Percentiles rank a stretch among this genome's conserved stretches.
These are phyloP conservation scores for Hypoxylon rubiginosum DNA, from an alignment of 2,329 filamentous ascomycete genomes.

Conservation along the genomic window DNA sequence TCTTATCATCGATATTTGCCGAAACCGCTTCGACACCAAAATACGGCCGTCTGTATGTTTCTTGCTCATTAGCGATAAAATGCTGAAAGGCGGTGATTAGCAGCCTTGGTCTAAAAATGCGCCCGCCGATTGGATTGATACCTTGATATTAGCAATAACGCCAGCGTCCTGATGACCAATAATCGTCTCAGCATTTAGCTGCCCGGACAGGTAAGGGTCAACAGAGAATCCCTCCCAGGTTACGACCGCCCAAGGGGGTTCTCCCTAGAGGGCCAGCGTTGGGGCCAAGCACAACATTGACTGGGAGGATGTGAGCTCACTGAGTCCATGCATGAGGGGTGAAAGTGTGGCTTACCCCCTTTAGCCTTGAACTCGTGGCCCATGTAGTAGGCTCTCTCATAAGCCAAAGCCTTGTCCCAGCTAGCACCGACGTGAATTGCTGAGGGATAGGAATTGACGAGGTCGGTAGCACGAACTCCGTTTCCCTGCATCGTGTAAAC, in stretches of 20 bases:
- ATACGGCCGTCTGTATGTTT: constrained; percentile 61
- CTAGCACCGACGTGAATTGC: constrained; percentile 62
- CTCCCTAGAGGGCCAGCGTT: constrained; percentile 78
- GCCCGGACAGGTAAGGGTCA: constrained; percentile 79
- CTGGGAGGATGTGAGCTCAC: constrained; percentile 36
- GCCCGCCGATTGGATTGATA: constrained; percentile 33
- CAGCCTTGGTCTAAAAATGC: neutral
- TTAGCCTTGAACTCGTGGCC: constrained; percentile 69
- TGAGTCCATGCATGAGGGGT: neutral
- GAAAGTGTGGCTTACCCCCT: constrained; percentile 53
- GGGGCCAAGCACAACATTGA: constrained; percentile 74
- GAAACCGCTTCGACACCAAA: constrained; percentile 66
- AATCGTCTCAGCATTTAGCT: constrained; percentile 78
- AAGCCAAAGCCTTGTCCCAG: constrained; percentile 69
- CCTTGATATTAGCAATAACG: constrained; percentile 81
- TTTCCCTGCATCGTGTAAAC: constrained; percentile 65
- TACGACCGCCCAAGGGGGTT: constrained; percentile 75
- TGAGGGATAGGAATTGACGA: constrained; percentile 63
- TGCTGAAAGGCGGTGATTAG: constrained; percentile 60
- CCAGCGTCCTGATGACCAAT: constrained; percentile 82
- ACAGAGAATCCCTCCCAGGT: constrained; percentile 76
- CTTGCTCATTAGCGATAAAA: constrained; percentile 73
- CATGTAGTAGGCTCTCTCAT: constrained; percentile 65
- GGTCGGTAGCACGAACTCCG: constrained; percentile 62
- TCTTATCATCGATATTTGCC: constrained; percentile 74